Base-by-base conservation (phyloP, 139 green algal genomes). In the Chlorella vulgaris region DNA sequence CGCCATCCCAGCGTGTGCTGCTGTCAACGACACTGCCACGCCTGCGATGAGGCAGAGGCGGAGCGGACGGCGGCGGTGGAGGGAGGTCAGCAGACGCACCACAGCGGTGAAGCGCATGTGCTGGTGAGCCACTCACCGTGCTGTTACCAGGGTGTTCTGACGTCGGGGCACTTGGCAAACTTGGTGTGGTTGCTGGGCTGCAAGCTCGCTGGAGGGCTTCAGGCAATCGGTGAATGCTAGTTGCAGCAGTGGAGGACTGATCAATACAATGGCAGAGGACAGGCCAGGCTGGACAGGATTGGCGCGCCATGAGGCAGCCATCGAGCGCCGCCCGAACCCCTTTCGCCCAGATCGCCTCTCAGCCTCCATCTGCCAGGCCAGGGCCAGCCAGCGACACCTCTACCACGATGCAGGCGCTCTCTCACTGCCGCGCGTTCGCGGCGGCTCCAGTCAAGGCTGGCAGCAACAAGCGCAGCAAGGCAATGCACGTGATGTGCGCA, bases 1-100 rank as follows among this genome's bases (percentile, higher is more conserved):
- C 4, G 77, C 69, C 85, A 89, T 89, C 35, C 8, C 50, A n/a
- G 43, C 47, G 10, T 10, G 10, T 24, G 10, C 13, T 58, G 47
- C 47, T 58, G 10, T 10, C 15, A 58, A 58, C 10, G 15, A 10
- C 10, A 58, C 47, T 58, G 47, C 47, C n/a, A n/a, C n/a, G n/a
- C n/a, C n/a, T n/a, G n/a, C n/a, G n/a, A n/a, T n/a, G n/a, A n/a
- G n/a, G n/a, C n/a, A n/a, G n/a, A n/a, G n/a, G n/a, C n/a, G n/a
- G n/a, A n/a, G n/a, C n/a, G n/a, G n/a, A n/a, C n/a, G n/a, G n/a
- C n/a, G n/a, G n/a, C n/a, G n/a, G n/a, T n/a, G n/a, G n/a, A n/a
- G n/a, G n/a, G n/a, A n/a, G n/a, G n/a, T n/a, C n/a, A n/a, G n/a
- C n/a, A n/a, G n/a, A n/a, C n/a, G n/a, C n/a, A n/a, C n/a, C n/a